These are phyloP conservation scores for Pleurotus tuber-regium DNA, from an alignment of 768 basidiomycete species.

Conservation along the genomic window DNA sequence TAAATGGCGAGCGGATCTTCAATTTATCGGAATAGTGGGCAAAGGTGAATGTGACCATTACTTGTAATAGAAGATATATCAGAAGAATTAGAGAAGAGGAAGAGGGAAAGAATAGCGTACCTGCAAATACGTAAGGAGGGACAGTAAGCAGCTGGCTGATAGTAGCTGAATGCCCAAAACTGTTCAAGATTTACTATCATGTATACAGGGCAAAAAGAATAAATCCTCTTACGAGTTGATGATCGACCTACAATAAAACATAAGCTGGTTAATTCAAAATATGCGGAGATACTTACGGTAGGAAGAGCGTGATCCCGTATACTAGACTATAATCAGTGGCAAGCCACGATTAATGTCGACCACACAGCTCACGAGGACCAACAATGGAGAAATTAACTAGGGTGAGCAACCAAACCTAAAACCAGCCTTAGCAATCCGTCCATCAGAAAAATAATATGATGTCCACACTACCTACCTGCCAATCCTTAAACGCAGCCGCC, in stretches of 20 bases:
- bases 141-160: slow-evolving; percentile 66
- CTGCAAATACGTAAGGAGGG: slow-evolving; percentile 62
- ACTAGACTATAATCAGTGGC: slow-evolving; percentile 32
- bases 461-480: slow-evolving; percentile 47
- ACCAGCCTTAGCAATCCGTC: background rate
- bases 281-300: slow-evolving; percentile 50
- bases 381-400: slow-evolving; percentile 58
- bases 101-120: slow-evolving; percentile 32
- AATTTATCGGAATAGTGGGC: slow-evolving; percentile 58
- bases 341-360: background rate
- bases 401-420: slow-evolving; percentile 49
- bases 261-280: no score
- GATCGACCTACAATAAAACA: no score
- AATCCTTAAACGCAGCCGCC: slow-evolving; percentile 52
- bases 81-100: background rate
- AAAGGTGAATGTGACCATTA: slow-evolving; percentile 46
- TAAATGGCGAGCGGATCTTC: slow-evolving; percentile 56
- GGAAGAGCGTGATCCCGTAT: slow-evolving; percentile 68
- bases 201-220: background rate
- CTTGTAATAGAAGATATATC: slow-evolving; percentile 27
- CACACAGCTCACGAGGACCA: slow-evolving; percentile 49
- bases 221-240: slow-evolving; percentile 41
- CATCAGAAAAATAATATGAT: background rate
- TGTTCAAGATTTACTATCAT: slow-evolving; percentile 18
- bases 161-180: slow-evolving; percentile 56